phyloP scores from a whole-genome alignment of 306 rosid genomes.

The Acacia confusa region DNA sequence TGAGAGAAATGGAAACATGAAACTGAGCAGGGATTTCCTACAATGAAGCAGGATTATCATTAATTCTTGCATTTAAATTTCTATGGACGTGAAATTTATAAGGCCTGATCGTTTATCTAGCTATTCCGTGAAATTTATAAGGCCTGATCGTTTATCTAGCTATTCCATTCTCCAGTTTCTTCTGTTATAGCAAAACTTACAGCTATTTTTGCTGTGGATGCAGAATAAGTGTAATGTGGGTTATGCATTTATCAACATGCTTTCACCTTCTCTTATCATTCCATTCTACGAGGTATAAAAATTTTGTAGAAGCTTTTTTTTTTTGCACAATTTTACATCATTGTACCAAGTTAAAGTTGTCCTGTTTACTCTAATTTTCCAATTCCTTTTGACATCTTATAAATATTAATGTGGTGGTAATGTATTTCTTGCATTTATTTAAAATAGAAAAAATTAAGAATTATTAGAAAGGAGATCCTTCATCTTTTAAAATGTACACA shows the following conservation, averaged over 20 bases:
- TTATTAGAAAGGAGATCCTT: background rate
- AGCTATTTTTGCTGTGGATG: conserved; percentile 17
- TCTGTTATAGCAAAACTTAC: conserved; percentile 28
- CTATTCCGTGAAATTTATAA: background rate
- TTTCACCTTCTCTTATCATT: conserved; percentile 80
- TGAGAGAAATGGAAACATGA: background rate
- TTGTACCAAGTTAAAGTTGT: background rate
- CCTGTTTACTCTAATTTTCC: conserved; percentile 4
- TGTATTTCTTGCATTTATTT: conserved; percentile 11
- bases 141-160: background rate
- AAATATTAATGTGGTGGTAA: conserved; percentile 18
- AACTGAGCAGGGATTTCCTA: background rate
- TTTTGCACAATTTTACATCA: conserved; percentile 18
- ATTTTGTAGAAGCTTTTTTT: background rate
- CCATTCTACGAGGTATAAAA: conserved; percentile 72
- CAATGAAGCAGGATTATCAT: background rate
- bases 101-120: background rate
- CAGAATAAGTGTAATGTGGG: conserved; percentile 99
- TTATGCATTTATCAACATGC: conserved; percentile 98
- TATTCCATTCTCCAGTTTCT: background rate
- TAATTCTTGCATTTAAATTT: background rate
- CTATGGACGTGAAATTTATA: background rate
- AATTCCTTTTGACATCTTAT: background rate
- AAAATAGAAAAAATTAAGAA: background rate
- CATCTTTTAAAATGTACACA: too few relatives aligned